phyloP scores from a whole-genome alignment of 106 monocot genomes.

The Amphibolis antarctica region DNA sequence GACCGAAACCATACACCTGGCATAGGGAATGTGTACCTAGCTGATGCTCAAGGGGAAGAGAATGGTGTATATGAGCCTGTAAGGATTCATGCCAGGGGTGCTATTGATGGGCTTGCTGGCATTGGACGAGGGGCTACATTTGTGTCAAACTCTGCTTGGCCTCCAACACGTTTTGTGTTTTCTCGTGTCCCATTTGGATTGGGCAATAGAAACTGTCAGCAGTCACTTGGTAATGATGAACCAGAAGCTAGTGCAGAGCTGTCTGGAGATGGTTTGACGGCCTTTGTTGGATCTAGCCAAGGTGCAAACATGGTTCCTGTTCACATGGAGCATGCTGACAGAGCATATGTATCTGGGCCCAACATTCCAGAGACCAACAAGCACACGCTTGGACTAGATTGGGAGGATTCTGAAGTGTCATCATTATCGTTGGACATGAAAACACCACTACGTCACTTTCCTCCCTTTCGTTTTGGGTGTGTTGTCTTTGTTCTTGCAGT shows the following conservation, averaged over 20 bases:
- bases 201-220: conserved; percentile 74
- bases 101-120: conserved; percentile 92
- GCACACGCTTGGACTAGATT: conserved; percentile 41
- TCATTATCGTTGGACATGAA: conserved; percentile 77
- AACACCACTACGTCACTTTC: conserved; percentile 74
- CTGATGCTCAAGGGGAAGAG: conserved; percentile 74
- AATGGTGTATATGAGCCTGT: conserved; percentile 45
- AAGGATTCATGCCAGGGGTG: conserved; percentile 69
- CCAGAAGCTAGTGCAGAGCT: conserved; percentile 77
- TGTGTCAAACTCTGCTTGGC: conserved; percentile 62
- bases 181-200: conserved; percentile 80
- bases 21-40: conserved; percentile 53
- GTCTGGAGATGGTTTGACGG: conserved; percentile 85
- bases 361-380: conserved; percentile 38
- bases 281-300: conserved; percentile 73
- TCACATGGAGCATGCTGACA: conserved; percentile 49
- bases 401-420: conserved; percentile 60
- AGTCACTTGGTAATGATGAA: conserved; percentile 64
- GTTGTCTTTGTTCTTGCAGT: not conserved
- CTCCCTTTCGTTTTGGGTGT: conserved; percentile 94
- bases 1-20: conserved; percentile 34
- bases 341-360: conserved; percentile 21
- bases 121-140: conserved; percentile 80
- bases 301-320: conserved; percentile 41
- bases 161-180: conserved; percentile 85